These are phyloP conservation scores for Stenogyne calaminthoides DNA, from an alignment of 305 asterid genomes.

Conservation along the genomic window DNA sequence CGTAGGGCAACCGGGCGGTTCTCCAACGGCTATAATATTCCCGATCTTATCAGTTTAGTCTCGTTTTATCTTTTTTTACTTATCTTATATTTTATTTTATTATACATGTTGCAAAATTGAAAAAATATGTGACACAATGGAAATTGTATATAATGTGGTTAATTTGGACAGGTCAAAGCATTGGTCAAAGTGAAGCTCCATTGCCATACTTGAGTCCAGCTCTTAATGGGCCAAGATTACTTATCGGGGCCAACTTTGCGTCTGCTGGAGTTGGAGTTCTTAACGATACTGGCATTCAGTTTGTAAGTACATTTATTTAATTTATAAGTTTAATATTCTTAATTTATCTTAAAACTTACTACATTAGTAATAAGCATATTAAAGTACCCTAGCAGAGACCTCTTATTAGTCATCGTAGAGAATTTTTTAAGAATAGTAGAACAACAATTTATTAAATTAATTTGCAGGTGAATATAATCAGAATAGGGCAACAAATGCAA, in stretches of 20 bases:
- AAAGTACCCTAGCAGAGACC: too few species aligned
- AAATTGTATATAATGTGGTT: not conserved
- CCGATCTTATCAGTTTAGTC: constrained; percentile 75
- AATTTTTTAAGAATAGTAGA: too few species aligned
- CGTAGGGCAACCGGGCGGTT: constrained; percentile 78
- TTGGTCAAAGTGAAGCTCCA: constrained; percentile 63
- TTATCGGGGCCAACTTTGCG: constrained; percentile 83
- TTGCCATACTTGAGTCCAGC: constrained; percentile 66
- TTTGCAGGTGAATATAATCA: constrained; percentile 70
- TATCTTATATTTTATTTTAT: not conserved
- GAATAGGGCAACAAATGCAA: constrained; percentile 56
- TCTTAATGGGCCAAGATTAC: constrained; percentile 53
- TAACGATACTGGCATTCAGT: constrained; percentile 79
- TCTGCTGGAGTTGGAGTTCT: constrained; percentile 90
- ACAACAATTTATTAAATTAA: too few species aligned
- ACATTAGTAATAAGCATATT: too few species aligned
- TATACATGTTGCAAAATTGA: not conserved
- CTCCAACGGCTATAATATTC: constrained; percentile 75
- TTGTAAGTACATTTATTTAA: constrained; percentile 44
- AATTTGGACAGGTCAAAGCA: constrained; percentile 48
- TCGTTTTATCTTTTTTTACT: not conserved
- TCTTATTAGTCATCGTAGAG: too few species aligned
- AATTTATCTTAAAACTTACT: too few species aligned
- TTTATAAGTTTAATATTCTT: not conserved
- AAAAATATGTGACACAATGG: not conserved